Evolutionary conservation across 2,329 filamentous ascomycete genomes (phyloP), one percentile per base, ranked within the genome.

Genomic region (Aureobasidium mangrovei): DNA sequence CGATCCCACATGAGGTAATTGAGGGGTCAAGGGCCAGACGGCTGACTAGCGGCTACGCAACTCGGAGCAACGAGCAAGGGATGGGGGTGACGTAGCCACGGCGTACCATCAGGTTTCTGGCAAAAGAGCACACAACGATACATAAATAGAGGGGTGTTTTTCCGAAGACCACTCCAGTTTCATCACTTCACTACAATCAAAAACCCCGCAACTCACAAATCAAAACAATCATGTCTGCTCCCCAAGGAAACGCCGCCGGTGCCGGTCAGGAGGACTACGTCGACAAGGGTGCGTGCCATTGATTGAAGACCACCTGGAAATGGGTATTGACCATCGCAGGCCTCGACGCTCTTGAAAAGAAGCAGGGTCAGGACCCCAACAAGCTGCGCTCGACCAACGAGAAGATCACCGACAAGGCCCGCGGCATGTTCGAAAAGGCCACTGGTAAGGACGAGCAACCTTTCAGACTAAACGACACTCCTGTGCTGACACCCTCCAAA

Each of bases 391-490:
- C 53, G 12, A 60, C 60, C 43, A 67, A 67, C 58, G 64, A 67
- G 61, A 67, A 66, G 61, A 58, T 67, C 54, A 65, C 63, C 53
- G 65, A 67, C 47, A 64, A 62, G 54, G 57, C 60, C 12, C 60
- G 65, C 36, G 59, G 55, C 27, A 60, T 62, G 44, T 62, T 66
- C 44, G 64, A 66, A 60, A 65, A 66, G 62, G 54, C 59, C 9
- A 65, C 65, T 12, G 65, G 64, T 53, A 65, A 65, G 18, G 18
- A 18, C 18, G 18, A 18, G 18, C 18, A 18, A 18, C 18, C 18
- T 18, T 18, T 18, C 18, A 18, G 18, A 18, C 18, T 18, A 18
- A 18, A 18, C 18, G n/a, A 4, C 24, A 7, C 8, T n/a, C 24
- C 4, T n/a, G 10, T 9, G 7, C 45, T 49, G 4, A 49, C 31